phyloP scores from a whole-genome alignment of 2,329 filamentous ascomycete genomes.

The Fusarium papillatum region DNA sequence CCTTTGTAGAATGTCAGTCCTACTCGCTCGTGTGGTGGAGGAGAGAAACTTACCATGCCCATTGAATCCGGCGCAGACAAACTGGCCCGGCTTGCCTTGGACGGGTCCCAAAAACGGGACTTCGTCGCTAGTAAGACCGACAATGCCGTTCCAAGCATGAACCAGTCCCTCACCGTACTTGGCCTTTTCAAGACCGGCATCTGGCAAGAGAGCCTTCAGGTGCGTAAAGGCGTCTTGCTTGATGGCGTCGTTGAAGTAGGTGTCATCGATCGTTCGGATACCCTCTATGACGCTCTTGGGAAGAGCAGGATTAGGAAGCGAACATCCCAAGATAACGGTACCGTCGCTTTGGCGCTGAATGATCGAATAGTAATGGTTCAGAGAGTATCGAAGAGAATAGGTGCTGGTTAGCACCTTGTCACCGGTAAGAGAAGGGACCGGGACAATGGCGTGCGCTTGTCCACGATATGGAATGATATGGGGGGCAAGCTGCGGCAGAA shows the following conservation, averaged over 20 bases:
- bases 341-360: neutral
- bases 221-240: neutral
- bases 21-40: neutral
- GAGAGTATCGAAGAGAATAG: neutral
- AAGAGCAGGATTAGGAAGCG: neutral
- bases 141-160: neutral
- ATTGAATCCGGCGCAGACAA: neutral
- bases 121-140: neutral
- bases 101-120: neutral
- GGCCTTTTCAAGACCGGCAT: neutral
- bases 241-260: neutral
- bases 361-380: neutral
- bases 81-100: neutral
- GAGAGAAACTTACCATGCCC: neutral
- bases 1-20: neutral
- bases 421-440: neutral
- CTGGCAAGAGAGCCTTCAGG: neutral
- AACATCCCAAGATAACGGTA: neutral
- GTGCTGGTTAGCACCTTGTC: neutral
- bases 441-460: neutral
- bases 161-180: neutral
- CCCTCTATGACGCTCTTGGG: neutral
- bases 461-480: neutral
- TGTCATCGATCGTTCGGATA: neutral
- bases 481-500: neutral